These are phyloP conservation scores for Blastobotrys peoriensis DNA, from an alignment of 805 yeast species.

Conservation along the genomic window DNA sequence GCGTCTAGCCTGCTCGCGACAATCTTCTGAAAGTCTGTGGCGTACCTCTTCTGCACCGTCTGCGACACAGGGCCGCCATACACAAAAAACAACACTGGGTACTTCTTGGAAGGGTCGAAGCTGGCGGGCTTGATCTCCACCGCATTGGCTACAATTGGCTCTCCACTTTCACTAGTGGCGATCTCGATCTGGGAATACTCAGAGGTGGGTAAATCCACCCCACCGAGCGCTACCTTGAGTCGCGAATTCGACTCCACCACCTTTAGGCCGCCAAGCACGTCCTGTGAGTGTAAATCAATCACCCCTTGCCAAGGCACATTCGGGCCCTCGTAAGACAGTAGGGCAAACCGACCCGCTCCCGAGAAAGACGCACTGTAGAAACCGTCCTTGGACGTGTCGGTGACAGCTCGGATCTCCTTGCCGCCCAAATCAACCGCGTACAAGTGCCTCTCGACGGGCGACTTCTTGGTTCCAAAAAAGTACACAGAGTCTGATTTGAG, in stretches of 20 bases:
- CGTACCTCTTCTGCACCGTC: constrained; percentile 57
- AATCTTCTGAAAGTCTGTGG: constrained; percentile 63
- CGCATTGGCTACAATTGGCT: constrained; percentile 42
- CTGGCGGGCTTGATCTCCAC: constrained; percentile 72
- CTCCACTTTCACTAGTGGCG: constrained; percentile 39
- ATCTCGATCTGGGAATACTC: constrained; percentile 40
- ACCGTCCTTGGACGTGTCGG: constrained; percentile 52
- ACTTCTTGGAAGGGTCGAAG: constrained; percentile 54
- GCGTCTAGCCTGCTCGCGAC: constrained; percentile 73
- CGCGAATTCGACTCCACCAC: constrained; percentile 26
- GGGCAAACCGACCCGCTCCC: constrained; percentile 64
- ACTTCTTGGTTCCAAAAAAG: constrained; percentile 67
- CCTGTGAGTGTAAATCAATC: constrained; percentile 42
- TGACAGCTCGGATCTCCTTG: constrained; percentile 37
- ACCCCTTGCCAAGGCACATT: constrained; percentile 71
- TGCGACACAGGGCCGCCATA: constrained; percentile 98
- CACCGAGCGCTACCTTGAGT: constrained; percentile 21
- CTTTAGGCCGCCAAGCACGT: constrained; percentile 26
- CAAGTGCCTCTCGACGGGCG: constrained; percentile 79
- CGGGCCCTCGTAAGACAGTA: constrained; percentile 75
- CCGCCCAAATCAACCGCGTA: constrained; percentile 59
- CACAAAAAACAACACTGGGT: constrained; percentile 83
- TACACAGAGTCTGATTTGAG: constrained; percentile 47
- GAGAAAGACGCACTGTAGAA: constrained; percentile 73
- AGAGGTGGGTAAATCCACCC: constrained; percentile 53